phyloP scores from a whole-genome alignment of 768 basidiomycete species.

The Termitomyces sp. region DNA sequence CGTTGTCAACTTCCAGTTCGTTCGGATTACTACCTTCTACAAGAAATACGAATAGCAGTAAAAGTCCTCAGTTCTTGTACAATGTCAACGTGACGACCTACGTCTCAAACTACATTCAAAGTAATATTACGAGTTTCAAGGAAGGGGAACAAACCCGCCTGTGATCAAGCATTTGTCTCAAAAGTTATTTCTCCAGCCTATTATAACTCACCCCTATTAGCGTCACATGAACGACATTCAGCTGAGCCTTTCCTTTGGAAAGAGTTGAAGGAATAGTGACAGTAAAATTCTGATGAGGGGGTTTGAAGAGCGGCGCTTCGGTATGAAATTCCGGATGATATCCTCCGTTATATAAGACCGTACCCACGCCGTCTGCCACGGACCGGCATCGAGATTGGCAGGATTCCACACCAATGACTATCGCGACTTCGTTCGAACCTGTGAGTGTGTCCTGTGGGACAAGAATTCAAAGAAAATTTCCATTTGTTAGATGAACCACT shows the following conservation, averaged over 20 bases:
- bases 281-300: constrained; percentile 42
- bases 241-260: constrained; percentile 24
- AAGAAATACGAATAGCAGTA: neutral
- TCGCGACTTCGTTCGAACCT: constrained; percentile 36
- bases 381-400: constrained; percentile 23
- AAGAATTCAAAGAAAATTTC: neutral
- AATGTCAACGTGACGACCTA: neutral
- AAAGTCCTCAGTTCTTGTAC: neutral
- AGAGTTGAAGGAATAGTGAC: constrained; percentile 29
- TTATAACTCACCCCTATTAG: constrained; percentile 33
- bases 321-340: constrained; percentile 31
- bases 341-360: constrained; percentile 39
- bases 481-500: constrained; percentile 9
- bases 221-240: constrained; percentile 29
- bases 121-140: constrained; percentile 27
- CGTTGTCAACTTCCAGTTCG: no score
- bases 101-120: constrained; percentile 16
- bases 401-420: constrained; percentile 38
- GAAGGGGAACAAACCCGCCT: constrained; percentile 27
- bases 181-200: neutral
- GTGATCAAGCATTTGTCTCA: neutral
- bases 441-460: constrained; percentile 27
- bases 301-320: neutral
- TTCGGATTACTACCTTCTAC: neutral
- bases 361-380: constrained; percentile 27